Conservation (phyloP, 164 flowering plant genomes). For the Magnolia sinica region DNA sequence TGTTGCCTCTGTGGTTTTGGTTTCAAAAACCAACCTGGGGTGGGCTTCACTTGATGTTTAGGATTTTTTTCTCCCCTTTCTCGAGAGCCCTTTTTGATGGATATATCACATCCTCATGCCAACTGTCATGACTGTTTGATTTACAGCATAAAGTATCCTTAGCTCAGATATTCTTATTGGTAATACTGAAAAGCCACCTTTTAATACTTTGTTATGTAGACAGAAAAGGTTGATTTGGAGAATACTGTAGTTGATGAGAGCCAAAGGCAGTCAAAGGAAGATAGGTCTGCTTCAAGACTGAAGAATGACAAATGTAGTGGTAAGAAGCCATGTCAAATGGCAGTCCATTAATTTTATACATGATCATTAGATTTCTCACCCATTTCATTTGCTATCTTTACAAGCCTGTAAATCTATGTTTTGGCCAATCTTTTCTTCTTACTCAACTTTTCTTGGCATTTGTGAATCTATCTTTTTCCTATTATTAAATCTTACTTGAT, state of each 20-base stretch:
- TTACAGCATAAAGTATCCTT: background rate
- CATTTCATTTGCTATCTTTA: background rate
- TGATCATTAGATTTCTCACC: background rate
- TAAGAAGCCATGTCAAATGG: constrained; percentile 11
- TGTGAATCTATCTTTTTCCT: too few relatives aligned
- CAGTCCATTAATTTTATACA: background rate
- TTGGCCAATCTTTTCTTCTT: too few relatives aligned
- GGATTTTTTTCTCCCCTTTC: background rate
- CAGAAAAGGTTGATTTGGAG: constrained; percentile 99
- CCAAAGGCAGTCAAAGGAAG: constrained; percentile 70
- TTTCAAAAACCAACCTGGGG: background rate
- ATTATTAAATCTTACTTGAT: too few relatives aligned
- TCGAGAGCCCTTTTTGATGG: background rate
- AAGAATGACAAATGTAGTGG: constrained; percentile 34
- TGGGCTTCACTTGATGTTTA: background rate
- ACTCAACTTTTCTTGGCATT: too few relatives aligned
- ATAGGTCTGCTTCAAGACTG: constrained; percentile 34
- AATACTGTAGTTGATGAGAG: constrained; percentile 98
- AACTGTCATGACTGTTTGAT: background rate
- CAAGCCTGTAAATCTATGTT: too few relatives aligned
- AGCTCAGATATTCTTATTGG: background rate
- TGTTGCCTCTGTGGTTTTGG: background rate
- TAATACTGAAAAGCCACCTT: background rate
- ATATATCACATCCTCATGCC: background rate
- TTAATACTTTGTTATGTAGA: constrained; percentile 44